These are phyloP conservation scores for Trichoderma orchidacearum DNA, from an alignment of 495 filamentous ascomycete genomes.

Conservation along the genomic window DNA sequence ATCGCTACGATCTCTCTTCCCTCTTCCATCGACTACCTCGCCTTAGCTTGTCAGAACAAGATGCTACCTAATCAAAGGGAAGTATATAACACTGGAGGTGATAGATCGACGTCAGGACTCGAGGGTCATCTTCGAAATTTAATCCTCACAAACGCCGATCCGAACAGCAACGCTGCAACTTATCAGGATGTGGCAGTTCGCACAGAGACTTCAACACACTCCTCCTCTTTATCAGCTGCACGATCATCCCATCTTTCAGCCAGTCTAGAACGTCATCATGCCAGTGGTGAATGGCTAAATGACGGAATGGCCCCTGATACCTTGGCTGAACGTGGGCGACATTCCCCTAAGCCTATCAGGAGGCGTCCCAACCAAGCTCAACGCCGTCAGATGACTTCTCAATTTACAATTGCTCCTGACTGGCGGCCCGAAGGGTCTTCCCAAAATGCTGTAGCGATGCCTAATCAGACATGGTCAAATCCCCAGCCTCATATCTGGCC, in stretches of 20 bases:
- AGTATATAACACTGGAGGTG: not conserved
- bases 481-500: not conserved
- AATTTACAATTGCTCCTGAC: constrained; percentile 37
- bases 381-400: constrained; percentile 38
- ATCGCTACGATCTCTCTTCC: too few relatives aligned
- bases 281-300: not conserved
- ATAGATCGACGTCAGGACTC: constrained; percentile 6
- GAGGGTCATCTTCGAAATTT: constrained; percentile 28
- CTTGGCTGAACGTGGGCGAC: not conserved
- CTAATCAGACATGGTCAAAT: not conserved
- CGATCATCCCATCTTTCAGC: not conserved
- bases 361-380: constrained; percentile 43
- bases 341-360: constrained; percentile 10
- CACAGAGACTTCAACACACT: not conserved
- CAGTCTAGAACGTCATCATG: not conserved
- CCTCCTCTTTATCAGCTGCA: not conserved
- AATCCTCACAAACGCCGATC: constrained; percentile 19
- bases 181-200: not conserved
- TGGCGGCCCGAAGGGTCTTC: constrained; percentile 12
- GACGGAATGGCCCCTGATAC: not conserved
- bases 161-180: not conserved
- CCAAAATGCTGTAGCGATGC: not conserved
- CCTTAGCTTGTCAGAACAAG: not conserved
- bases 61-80: not conserved
- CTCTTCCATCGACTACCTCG: too few relatives aligned